phyloP scores from a whole-genome alignment of 1,284 basidiomycete genomes.

The Cystobasidium sp. region DNA sequence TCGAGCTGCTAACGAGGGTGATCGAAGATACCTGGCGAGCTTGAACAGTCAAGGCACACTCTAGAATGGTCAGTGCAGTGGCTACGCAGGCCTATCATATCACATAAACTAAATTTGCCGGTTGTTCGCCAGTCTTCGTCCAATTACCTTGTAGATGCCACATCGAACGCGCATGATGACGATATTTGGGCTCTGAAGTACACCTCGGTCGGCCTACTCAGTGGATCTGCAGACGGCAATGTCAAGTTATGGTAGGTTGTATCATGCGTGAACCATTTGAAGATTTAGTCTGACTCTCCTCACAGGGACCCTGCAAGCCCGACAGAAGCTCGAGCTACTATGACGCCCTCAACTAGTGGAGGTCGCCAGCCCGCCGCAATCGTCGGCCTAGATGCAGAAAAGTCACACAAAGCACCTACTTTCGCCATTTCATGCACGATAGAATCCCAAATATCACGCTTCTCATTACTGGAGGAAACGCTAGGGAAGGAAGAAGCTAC shows the following conservation, averaged over 20 bases:
- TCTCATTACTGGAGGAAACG: constrained; percentile 17
- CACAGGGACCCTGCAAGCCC: constrained; percentile 36
- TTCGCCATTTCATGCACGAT: constrained; percentile 30
- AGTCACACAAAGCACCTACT: constrained; percentile 12
- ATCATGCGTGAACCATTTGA: not conserved
- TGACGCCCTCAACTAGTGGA: constrained; percentile 13
- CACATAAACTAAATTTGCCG: not conserved
- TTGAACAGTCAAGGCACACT: too few species aligned
- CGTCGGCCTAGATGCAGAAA: constrained; percentile 33
- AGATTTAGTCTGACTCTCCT: not conserved
- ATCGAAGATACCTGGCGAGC: too few species aligned
- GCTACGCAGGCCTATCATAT: too few species aligned
- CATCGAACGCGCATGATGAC: constrained; percentile 16
- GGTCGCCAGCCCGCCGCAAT: constrained; percentile 10
- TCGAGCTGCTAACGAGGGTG: too few species aligned
- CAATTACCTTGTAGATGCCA: constrained; percentile 35
- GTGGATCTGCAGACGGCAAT: constrained; percentile 36
- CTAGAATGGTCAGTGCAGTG: too few species aligned
- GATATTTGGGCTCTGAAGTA: constrained; percentile 38
- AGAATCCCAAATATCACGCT: constrained; percentile 29
- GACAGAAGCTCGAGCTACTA: constrained; percentile 7
- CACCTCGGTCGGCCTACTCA: constrained; percentile 21
- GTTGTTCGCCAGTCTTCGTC: constrained; percentile 13
- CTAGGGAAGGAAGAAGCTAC: constrained; percentile 36
- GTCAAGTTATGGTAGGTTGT: constrained; percentile 29